Evolutionary conservation across 768 basidiomycete genomes (phyloP), one percentile per base, ranked within the genome.

Genomic region (Collybia nuda): DNA sequence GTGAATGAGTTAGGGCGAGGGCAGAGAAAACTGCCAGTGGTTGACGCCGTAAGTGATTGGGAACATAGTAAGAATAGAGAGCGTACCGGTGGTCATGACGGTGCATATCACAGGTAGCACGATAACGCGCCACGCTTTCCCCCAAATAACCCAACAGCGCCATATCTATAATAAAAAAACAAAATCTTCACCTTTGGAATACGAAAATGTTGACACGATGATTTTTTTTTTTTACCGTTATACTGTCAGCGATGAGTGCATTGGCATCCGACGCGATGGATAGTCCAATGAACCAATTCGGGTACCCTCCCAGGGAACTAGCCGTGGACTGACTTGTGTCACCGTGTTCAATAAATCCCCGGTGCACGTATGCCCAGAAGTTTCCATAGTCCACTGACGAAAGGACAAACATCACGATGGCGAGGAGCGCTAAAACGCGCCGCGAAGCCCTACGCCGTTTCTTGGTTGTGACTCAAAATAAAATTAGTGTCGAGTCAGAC

Each of bases 141-240:
- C 36, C 56, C 56, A 57, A 6, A 57, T 48, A 15, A 57, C 53
- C 52, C 52, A 54, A 28, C 50, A 48, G 21, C 52, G 52, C 56
- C 56, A 57, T 14, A 57, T 57, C 56, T 54, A 44, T n/a, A 14
- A n/a, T n/a, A 9, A 3, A 5, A 21, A 8, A 22, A 26, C 5
- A 32, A 17, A 9, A 12, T 15, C 29, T 18, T n/a, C 3, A 23
- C 2, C 3, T 14, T 32, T 17, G 2, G 18, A 21, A 26, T 2
- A 9, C 23, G 19, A 21, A 35, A 18, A 35, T n/a, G 4, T 19
- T 24, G 8, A 22, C 2, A 6, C 5, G 2, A 11, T 29, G n/a
- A n/a, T n/a, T n/a, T n/a, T n/a, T n/a, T n/a, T 2, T 21, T 19
- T 50, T 41, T 19, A 57, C 56, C 9, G 51, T 48, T 2, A 57